phyloP scores from a whole-genome alignment of 345 rosid genomes.

The Excoecaria agallocha region DNA sequence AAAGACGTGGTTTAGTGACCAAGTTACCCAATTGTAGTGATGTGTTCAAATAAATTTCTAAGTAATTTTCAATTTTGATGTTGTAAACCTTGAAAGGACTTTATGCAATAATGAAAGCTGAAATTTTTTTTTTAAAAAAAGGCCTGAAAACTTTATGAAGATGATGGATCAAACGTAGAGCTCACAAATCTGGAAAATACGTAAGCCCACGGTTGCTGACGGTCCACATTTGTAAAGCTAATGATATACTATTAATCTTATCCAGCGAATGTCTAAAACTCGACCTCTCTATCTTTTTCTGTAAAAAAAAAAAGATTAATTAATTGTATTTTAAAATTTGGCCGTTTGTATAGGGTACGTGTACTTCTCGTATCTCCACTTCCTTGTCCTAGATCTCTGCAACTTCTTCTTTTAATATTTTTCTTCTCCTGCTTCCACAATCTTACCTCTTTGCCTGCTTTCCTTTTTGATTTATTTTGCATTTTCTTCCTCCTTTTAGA shows the following conservation, averaged over 20 bases:
- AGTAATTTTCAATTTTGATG: neutral
- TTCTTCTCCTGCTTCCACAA: neutral
- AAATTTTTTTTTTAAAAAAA: neutral
- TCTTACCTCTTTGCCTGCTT: neutral
- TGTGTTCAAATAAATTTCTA: neutral
- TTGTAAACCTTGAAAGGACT: neutral
- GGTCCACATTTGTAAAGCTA: too few relatives aligned
- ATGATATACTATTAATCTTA: too few relatives aligned
- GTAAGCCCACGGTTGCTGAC: too few relatives aligned
- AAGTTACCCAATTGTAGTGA: neutral
- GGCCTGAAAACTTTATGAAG: too few relatives aligned
- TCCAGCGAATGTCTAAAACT: too few relatives aligned
- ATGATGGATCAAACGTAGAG: too few relatives aligned
- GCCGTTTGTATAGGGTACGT: constrained; percentile 20
- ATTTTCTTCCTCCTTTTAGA: neutral
- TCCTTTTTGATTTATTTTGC: neutral
- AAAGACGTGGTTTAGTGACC: neutral
- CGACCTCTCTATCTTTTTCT: too few relatives aligned
- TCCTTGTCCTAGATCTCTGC: constrained; percentile 42
- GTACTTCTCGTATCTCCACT: constrained; percentile 43
- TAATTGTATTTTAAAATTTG: constrained; percentile 22
- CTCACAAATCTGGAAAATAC: too few relatives aligned
- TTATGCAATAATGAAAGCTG: neutral
- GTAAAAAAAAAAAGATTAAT: neutral
- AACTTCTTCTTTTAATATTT: neutral